Conservation (phyloP, 495 filamentous ascomycete species). For the Podospora sp. region DNA sequence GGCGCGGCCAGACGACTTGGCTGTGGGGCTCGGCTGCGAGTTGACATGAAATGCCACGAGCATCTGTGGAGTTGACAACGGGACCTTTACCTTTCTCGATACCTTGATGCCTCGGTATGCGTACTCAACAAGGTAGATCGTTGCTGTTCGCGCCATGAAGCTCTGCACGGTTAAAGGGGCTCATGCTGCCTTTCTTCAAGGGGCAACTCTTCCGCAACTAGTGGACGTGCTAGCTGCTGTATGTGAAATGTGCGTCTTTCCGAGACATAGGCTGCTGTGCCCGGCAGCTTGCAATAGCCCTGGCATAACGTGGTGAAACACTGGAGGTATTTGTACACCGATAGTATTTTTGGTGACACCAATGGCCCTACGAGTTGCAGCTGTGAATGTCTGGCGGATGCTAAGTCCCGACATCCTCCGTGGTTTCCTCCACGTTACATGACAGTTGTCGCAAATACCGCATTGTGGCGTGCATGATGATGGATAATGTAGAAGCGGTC, state of each 20-base stretch:
- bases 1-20: neutral
- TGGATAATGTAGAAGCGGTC: neutral
- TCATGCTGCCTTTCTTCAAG: no score
- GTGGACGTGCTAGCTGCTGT: no score
- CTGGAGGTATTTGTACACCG: neutral
- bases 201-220: no score
- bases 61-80: neutral
- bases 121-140: neutral
- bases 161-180: no score
- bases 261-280: neutral
- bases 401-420: neutral
- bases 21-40: neutral
- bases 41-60: neutral
- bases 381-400: neutral
- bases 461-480: neutral
- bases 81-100: neutral
- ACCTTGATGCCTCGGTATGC: neutral
- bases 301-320: neutral
- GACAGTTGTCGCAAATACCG: neutral
- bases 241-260: neutral
- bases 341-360: constrained; percentile 7
- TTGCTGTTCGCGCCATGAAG: neutral
- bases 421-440: neutral
- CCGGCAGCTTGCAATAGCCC: neutral
- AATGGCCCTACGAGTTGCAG: constrained; percentile 3